phyloP scores from a whole-genome alignment of 2,329 filamentous ascomycete species.

The Fusarium abutilonis region DNA sequence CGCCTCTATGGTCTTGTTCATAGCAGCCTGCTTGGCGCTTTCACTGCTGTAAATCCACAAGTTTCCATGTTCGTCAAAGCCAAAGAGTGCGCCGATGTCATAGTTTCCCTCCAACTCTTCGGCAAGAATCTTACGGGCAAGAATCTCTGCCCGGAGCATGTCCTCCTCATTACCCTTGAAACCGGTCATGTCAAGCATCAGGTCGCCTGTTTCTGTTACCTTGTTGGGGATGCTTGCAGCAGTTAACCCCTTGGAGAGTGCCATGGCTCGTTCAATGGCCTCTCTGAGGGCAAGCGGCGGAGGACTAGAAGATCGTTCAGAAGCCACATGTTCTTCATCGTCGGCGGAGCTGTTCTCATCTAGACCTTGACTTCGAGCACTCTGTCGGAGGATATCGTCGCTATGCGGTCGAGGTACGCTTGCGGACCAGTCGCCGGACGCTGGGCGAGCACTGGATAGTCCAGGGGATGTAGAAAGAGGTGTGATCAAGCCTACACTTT shows the following conservation, averaged over 20 bases:
- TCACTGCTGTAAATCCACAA: constrained; percentile 99
- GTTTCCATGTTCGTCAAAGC: constrained; percentile 94
- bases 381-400: constrained; percentile 63
- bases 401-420: constrained; percentile 59
- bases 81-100: constrained; percentile 94
- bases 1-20: constrained; percentile 68
- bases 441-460: constrained; percentile 56
- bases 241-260: constrained; percentile 86
- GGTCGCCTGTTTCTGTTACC: constrained; percentile 90
- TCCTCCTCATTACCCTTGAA: constrained; percentile 97
- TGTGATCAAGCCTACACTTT: constrained; percentile 56
- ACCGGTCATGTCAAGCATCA: constrained; percentile 98
- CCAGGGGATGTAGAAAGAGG: constrained; percentile 65
- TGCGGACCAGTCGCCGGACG: constrained; percentile 63
- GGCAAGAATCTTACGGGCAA: constrained; percentile 89
- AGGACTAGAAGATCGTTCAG: constrained; percentile 77
- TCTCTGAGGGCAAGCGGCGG: constrained; percentile 76
- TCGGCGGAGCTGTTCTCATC: constrained; percentile 53
- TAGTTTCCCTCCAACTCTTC: constrained; percentile 95
- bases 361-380: constrained; percentile 53
- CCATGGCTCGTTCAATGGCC: constrained; percentile 83
- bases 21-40: constrained; percentile 90
- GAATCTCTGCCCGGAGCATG: constrained; percentile 88
- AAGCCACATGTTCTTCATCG: constrained; percentile 52
- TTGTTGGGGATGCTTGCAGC: constrained; percentile 91